Base-by-base conservation (phyloP, 768 basidiomycete genomes). In the Boletales sp. region DNA sequence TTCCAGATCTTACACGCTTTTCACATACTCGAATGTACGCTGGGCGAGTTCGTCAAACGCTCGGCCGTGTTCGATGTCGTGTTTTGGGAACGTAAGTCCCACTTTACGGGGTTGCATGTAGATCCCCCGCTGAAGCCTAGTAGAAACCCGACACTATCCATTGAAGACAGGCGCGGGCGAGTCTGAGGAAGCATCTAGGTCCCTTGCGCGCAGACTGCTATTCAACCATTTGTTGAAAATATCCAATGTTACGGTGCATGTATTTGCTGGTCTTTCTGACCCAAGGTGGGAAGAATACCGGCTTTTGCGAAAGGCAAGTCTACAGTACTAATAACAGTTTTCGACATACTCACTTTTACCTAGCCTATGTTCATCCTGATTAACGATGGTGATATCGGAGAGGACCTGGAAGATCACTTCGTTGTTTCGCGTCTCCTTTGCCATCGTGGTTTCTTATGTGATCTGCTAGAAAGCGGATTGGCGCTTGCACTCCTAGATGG, bases 301-400 rank as follows among this genome's bases (percentile, higher is more conserved):
- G 31, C 50, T 60, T 18, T 51, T 55, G 13, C 71, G 63, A 51
- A 76, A 78, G 67, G 78, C 80, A 47, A 31, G 58, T 50, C 39
- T n/a, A 11, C 6, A 27, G 3, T 2, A 5, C 7, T 10, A 4
- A 5, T 4, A 27, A 27, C 8, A 5, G 8, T 41, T 5, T 34
- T 11, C 36, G 31, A 27, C 36, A 21, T 30, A 14, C 51, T 66
- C 38, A 70, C 41, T 7, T 3, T 36, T 8, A 13, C 31, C 29
- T 52, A 86, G 82, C 85, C 86, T 2, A 84, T 87, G 83, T 86
- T 85, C 48, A 72, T 79, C 27, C 69, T 87, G 66, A 67, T 72
- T 17, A 76, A 79, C 51, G 83, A 83, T 47, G 83, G 81, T 8
- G 78, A 73, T 8, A 49, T 61, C 8, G 53, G 55, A 18, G 37